Evolutionary conservation across 345 rosid species (phyloP).

Genomic region (Acer yangbiense): DNA sequence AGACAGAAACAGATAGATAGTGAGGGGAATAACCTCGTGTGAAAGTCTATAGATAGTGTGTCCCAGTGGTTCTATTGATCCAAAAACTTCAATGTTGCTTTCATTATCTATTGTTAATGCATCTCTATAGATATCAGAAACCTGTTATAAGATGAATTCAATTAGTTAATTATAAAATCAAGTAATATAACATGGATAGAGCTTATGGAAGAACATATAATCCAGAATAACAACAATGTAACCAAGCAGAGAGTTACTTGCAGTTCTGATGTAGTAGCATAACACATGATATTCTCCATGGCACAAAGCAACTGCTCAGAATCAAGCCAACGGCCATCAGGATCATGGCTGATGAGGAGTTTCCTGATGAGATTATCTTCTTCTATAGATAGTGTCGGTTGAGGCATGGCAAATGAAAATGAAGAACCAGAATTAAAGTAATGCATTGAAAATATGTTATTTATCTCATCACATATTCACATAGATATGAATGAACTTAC

Average conservation of each 20-base stretch:
- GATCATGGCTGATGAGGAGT: constrained; percentile 69
- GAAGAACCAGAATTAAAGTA: constrained; percentile 3
- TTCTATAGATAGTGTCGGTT: constrained; percentile 17
- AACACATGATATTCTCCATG: constrained; percentile 53
- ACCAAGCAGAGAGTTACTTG: constrained; percentile 17
- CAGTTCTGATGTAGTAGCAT: constrained; percentile 41
- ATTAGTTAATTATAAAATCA: background rate
- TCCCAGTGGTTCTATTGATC: constrained; percentile 46
- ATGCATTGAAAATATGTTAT: background rate
- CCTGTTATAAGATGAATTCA: constrained; percentile 31
- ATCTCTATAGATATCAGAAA: constrained; percentile 27
- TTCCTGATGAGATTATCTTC: constrained; percentile 57
- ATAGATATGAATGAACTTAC: background rate
- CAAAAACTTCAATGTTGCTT: constrained; percentile 44
- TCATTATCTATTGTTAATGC: constrained; percentile 19
- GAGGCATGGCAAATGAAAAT: constrained; percentile 25
- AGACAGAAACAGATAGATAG: background rate
- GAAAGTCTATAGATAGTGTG: constrained; percentile 44
- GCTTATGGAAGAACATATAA: background rate
- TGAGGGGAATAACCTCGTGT: constrained; percentile 42
- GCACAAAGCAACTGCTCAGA: constrained; percentile 58
- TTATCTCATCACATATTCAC: no score
- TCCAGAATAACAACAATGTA: constrained; percentile 17
- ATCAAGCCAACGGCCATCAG: constrained; percentile 70
- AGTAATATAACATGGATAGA: background rate